Conservation (phyloP, 208 protist species). For the Endotrypanum monterogeii region DNA sequence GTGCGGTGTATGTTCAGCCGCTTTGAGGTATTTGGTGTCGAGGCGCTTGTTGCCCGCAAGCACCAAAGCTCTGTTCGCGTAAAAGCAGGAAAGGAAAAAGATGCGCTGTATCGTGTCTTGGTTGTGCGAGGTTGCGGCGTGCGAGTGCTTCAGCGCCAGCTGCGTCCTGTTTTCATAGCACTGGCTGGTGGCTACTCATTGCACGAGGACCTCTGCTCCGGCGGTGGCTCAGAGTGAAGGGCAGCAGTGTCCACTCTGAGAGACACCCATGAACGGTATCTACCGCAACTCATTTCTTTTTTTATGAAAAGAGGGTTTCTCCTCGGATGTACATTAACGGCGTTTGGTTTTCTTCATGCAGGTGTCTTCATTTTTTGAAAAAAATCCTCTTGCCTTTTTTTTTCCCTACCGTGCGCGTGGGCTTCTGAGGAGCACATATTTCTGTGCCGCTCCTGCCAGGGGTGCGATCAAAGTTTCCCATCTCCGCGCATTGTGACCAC, state of each 20-base stretch:
- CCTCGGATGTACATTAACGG: constrained; percentile 8
- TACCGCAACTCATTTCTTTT: not conserved
- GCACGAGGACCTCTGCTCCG: constrained; percentile 53
- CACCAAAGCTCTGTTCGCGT: constrained; percentile 60
- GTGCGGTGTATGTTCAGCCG: constrained; percentile 29
- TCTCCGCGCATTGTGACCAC: not conserved
- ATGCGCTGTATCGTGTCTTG: constrained; percentile 18
- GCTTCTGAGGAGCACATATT: not conserved
- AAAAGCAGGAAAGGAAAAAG: constrained; percentile 36
- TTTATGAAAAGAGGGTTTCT: not conserved
- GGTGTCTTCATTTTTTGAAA: not conserved
- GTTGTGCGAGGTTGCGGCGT: constrained; percentile 41
- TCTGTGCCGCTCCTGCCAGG: not conserved
- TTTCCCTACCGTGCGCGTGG: not conserved
- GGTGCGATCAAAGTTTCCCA: not conserved
- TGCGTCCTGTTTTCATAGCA: constrained; percentile 41
- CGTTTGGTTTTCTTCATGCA: not conserved
- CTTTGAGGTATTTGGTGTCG: constrained; percentile 64
- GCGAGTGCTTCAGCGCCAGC: constrained; percentile 42
- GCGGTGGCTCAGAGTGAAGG: constrained; percentile 1
- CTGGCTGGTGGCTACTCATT: constrained; percentile 49
- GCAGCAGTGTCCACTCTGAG: not conserved
- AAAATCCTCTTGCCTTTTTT: too few relatives aligned
- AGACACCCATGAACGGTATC: not conserved
- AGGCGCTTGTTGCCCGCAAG: constrained; percentile 47